Evolutionary conservation across 495 filamentous ascomycete species (phyloP), one percentile per base, ranked within the genome.

Genomic region (Penicillium roqueforti): DNA sequence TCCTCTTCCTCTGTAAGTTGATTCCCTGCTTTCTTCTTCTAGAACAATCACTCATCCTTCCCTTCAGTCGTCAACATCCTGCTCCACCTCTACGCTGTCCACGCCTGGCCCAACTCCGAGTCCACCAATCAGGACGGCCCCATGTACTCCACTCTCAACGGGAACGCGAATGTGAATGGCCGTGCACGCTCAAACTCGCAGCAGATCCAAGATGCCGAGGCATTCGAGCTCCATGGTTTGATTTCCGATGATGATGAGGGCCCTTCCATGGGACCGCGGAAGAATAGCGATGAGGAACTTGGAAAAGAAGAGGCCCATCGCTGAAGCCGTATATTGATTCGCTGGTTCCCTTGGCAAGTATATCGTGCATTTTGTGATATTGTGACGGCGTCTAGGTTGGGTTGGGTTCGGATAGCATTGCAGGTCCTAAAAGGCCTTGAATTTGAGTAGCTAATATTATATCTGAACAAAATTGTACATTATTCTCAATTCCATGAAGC

Each of bases 201-300:
- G 80, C 75, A 67, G 22, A 71, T 78, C 41, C 69, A 71, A 14
- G 93, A 97, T 66, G 92, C 88, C 0, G 87, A 95, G 67, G 88
- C 92, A 55, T 97, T 95, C 65, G 92, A 96, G 69, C 76, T 97
- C 0, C 88, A 92, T 47, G 92, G 91, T 0, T 72, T 98, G 23
- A 93, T 97, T 60, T 92, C 85, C 34, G 92, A 96, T 41, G 88
- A 92, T 18, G 76, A 77, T 37, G 72, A 75, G 20, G 68, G 56
- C 36, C 54, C 58, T 3, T 48, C 57, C 8, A 54, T 67, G 55
- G 66, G 66, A 1, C 65, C 66, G 10, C 68, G 62, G 40, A 74
- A 69, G 51, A 43, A 47, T 3, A 54, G 54, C 29, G 73, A 75
- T 53, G 73, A 75, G 41, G 73, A 77, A 51, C 69, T 72, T 26